phyloP scores from a whole-genome alignment of 2,329 filamentous ascomycete genomes.

The Salinomyces thailandicus region DNA sequence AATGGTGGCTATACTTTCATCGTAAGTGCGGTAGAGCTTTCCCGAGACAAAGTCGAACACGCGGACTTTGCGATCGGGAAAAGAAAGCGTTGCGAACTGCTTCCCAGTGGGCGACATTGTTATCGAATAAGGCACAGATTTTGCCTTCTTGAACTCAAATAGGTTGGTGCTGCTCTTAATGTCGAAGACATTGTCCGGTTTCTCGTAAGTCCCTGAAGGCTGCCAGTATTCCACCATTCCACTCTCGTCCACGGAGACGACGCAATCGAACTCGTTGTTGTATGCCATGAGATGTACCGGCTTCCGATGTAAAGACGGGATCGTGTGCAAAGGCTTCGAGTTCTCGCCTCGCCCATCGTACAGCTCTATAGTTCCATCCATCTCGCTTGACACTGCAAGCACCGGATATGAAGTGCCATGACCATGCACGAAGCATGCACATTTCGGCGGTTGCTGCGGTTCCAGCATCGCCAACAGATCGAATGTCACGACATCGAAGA shows the following conservation, averaged over 20 bases:
- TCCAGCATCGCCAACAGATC: conserved; percentile 74
- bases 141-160: conserved; percentile 94
- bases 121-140: conserved; percentile 70
- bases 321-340: conserved; percentile 61
- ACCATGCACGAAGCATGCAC: conserved; percentile 84
- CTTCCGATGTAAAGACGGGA: conserved; percentile 69
- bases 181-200: conserved; percentile 82
- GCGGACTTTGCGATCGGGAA: conserved; percentile 86
- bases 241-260: conserved; percentile 75
- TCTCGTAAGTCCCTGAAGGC: conserved; percentile 70
- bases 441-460: conserved; percentile 64
- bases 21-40: conserved; percentile 85
- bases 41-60: conserved; percentile 86
- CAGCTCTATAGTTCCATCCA: conserved; percentile 62
- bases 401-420: conserved; percentile 79
- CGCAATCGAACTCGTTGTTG: conserved; percentile 81
- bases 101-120: conserved; percentile 77
- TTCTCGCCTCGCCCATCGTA: conserved; percentile 86
- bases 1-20: conserved; percentile 81
- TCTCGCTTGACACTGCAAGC: conserved; percentile 70
- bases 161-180: conserved; percentile 90
- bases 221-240: conserved; percentile 98
- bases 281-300: conserved; percentile 79
- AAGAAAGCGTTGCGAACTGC: conserved; percentile 79
- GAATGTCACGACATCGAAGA: conserved; percentile 55